Evolutionary conservation across 768 basidiomycete genomes (phyloP), one percentile per base, ranked within the genome.

Genomic region (Tephrocybe sp.): DNA sequence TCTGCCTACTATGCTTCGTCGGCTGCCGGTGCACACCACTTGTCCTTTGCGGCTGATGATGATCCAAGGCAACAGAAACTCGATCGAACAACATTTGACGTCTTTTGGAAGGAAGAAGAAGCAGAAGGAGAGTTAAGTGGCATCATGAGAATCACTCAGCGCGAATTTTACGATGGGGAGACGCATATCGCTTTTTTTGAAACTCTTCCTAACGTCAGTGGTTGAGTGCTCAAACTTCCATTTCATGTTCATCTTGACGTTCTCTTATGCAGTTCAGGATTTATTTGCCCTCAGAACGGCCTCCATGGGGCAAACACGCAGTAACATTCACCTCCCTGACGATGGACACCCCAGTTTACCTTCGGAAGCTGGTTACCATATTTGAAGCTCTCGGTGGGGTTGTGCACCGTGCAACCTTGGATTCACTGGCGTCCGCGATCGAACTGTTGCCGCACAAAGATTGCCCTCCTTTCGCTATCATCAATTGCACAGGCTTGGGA

Each of bases 41-140:
- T 57, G 26, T 57, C 52, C 11, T 57, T 57, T 53, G 52, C 56
- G 7, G 56, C 52, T 36, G 49, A 57, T 17, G 45, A 51, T 30
- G 56, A 57, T 38, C 19, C 38, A 9, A 9, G 52, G 17, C 56
- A 57, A n/a, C 52, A 48, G 30, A 26, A 22, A 3, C 42, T 57
- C 12, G 56, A 57, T 47, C 40, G 47, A 10, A 30, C 26, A n/a
- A 58, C 53, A 1, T 54, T 58, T 26, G 56, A 58, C 12, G 50
- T 54, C 2, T 44, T 58, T 39, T 58, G 56, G 56, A 48, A 45
- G n/a, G 56, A 58, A 43, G 56, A 58, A 26, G 42, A 54, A 33
- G 39, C 38, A 4, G 54, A 56, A 38, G 51, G 48, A 13, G 53
- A 51, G 12, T 10, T 20, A 0, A 54, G 45, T 20, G 56, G 52